Evolutionary conservation across 2,329 filamentous ascomycete species (phyloP).

Genomic region (Stemphylium beticola): DNA sequence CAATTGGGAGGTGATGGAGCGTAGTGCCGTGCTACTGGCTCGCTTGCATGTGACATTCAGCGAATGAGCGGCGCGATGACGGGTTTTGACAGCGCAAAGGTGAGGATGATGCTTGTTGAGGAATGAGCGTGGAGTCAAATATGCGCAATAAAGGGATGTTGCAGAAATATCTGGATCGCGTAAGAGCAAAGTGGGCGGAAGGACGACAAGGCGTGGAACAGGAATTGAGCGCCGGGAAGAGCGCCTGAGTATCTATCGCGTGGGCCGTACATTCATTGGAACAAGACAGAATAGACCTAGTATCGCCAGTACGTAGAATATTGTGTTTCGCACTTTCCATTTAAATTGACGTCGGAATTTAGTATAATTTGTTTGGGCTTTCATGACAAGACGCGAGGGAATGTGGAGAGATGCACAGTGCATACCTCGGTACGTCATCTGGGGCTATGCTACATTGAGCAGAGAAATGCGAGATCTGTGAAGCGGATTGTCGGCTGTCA

Average conservation of each 20-base stretch:
- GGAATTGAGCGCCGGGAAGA: background rate
- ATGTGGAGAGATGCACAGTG: background rate
- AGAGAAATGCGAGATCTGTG: background rate
- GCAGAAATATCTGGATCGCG: background rate
- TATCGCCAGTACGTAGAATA: no score
- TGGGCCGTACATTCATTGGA: no score
- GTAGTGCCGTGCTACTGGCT: conserved; percentile 35
- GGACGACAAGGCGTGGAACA: background rate
- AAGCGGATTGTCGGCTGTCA: background rate
- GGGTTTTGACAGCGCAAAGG: conserved; percentile 19
- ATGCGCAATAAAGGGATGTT: conserved; percentile 36
- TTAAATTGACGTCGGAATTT: no score
- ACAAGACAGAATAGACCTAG: no score
- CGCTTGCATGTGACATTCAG: conserved; percentile 31
- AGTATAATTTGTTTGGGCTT: no score
- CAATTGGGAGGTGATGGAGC: conserved; percentile 33
- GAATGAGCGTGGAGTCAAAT: conserved; percentile 16
- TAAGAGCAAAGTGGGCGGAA: background rate
- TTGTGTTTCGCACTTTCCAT: no score
- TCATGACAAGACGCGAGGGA: background rate
- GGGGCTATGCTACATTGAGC: background rate
- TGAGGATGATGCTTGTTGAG: conserved; percentile 13
- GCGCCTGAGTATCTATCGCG: no score
- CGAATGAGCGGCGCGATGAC: conserved; percentile 32
- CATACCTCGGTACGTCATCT: background rate